Conservation (phyloP, 306 rosid species). For the Quercus rubra region DNA sequence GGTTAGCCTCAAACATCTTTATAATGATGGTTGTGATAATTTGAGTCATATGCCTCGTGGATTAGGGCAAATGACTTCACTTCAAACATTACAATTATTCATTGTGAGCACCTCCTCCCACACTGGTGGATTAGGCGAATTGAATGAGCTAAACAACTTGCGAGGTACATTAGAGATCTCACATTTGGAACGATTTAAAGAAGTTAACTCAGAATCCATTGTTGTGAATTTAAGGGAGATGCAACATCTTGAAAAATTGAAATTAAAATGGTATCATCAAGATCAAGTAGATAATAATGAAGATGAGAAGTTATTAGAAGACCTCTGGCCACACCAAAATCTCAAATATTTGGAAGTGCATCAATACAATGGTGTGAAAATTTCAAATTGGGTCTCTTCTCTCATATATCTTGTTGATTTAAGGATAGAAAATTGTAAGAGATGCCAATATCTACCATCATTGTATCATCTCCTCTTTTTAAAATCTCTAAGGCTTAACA, state of each 20-base stretch:
- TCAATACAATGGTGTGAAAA: not conserved
- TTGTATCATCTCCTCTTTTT: not conserved
- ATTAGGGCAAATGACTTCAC: too few species aligned
- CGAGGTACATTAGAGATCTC: too few species aligned
- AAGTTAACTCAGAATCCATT: not conserved
- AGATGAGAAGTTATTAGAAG: not conserved
- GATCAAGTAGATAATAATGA: not conserved
- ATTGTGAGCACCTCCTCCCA: too few species aligned
- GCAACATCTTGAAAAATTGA: not conserved
- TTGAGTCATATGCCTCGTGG: too few species aligned
- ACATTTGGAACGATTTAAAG: too few species aligned
- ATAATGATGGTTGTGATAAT: too few species aligned
- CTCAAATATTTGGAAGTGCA: not conserved
- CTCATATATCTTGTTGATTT: not conserved
- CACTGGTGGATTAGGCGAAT: too few species aligned
- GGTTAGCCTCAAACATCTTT: too few species aligned
- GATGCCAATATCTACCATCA: not conserved
- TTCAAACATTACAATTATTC: too few species aligned
- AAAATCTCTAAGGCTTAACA: rapidly evolving
- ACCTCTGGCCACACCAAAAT: not conserved
- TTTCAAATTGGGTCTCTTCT: not conserved
- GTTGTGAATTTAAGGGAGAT: not conserved
- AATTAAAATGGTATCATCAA: not conserved
- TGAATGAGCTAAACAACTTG: too few species aligned
- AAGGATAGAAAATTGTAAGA: rapidly evolving